Conservation (phyloP, 1,284 basidiomycete species). For the Phenoliferia sp. region DNA sequence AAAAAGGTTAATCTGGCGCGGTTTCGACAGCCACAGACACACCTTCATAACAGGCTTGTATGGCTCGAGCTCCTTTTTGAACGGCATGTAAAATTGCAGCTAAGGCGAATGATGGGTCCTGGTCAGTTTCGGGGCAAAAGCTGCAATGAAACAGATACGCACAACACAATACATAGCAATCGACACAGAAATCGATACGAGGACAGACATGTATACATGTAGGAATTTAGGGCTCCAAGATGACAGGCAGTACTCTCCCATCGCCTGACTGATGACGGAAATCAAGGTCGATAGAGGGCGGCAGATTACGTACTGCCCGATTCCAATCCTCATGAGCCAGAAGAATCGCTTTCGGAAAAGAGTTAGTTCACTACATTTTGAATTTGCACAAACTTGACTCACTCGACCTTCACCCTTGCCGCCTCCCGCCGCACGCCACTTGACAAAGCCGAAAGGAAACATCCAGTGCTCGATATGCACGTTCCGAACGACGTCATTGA, state of each 20-base stretch:
- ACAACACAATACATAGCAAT: conserved; percentile 69
- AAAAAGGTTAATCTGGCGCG: not conserved
- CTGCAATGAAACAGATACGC: not conserved
- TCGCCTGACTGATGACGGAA: conserved; percentile 60
- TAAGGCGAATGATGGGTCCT: not conserved
- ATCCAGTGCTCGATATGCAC: conserved; percentile 59
- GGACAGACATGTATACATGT: conserved; percentile 59
- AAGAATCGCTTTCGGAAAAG: conserved; percentile 50
- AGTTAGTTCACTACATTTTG: not conserved
- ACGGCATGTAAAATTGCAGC: conserved; percentile 64
- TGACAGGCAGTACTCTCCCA: conserved; percentile 56
- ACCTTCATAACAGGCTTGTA: conserved; percentile 61
- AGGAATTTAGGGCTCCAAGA: conserved; percentile 67
- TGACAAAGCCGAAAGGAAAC: conserved; percentile 61
- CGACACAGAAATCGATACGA: conserved; percentile 68
- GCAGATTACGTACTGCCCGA: conserved; percentile 72
- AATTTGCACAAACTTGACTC: conserved; percentile 9
- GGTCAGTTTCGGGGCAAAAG: not conserved
- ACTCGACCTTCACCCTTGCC: conserved; percentile 12
- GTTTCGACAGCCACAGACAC: not conserved
- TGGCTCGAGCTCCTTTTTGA: conserved; percentile 55
- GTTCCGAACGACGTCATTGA: conserved; percentile 51
- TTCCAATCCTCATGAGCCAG: conserved; percentile 63
- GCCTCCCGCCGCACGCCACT: conserved; percentile 55
- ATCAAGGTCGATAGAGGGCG: conserved; percentile 60